These are phyloP conservation scores for Theobroma grandiflorum DNA, from an alignment of 441 rosid genomes.

Conservation along the genomic window DNA sequence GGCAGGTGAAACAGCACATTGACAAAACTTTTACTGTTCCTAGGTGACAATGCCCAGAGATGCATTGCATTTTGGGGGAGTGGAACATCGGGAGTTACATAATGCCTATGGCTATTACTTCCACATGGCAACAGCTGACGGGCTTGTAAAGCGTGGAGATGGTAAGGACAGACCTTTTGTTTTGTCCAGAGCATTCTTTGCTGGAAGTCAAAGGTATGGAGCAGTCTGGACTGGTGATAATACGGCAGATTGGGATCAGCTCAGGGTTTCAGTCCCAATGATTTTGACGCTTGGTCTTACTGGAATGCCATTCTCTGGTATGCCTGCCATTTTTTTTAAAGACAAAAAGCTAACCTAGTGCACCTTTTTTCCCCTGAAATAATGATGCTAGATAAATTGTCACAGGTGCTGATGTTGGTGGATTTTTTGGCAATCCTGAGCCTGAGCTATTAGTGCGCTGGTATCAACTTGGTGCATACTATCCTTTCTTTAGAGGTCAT, in stretches of 20 bases:
- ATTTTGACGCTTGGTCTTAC: slow-evolving; percentile 86
- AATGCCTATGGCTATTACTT: slow-evolving; percentile 93
- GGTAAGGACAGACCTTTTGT: slow-evolving; percentile 98
- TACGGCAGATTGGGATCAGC: slow-evolving; percentile 96
- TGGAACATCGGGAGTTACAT: slow-evolving; percentile 95
- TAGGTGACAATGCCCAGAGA: slow-evolving; percentile 99
- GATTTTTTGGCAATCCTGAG: slow-evolving; percentile 97
- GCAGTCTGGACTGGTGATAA: slow-evolving; percentile 99
- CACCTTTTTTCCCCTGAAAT: slow-evolving; percentile 9
- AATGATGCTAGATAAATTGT: slow-evolving; percentile 29
- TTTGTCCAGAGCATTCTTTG: slow-evolving; percentile 92
- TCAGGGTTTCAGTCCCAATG: slow-evolving; percentile 98
- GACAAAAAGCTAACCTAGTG: neutral
- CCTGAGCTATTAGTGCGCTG: slow-evolving; percentile 93
- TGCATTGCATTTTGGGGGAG: slow-evolving; percentile 82
- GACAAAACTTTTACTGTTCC: slow-evolving; percentile 32
- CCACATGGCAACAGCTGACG: slow-evolving; percentile 98
- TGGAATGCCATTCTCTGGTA: slow-evolving; percentile 92
- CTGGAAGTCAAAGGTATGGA: slow-evolving; percentile 98
- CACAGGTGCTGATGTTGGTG: slow-evolving; percentile 98
- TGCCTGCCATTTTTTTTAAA: slow-evolving; percentile 19
- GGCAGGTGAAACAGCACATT: neutral
- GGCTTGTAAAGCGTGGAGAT: slow-evolving; percentile 86
- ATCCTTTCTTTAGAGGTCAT: slow-evolving; percentile 98
- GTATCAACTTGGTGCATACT: slow-evolving; percentile 99